Base-by-base conservation (phyloP, 192 early-diverging fungal genomes). In the Coemansia sp. region DNA sequence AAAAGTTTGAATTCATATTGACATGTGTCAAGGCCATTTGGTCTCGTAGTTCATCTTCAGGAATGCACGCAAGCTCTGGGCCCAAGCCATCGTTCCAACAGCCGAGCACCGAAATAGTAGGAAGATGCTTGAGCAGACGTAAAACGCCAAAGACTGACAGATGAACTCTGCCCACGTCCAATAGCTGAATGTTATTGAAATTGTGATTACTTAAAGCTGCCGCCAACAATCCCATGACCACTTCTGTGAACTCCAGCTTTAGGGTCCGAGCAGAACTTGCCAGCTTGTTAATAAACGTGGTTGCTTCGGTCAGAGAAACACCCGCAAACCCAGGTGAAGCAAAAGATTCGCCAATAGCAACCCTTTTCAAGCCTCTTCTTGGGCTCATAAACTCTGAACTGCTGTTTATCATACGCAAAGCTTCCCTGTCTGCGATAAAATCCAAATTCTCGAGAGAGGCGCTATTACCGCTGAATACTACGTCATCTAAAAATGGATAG, bases 401-500 rank as follows among this genome's bases (percentile, higher is more conserved):
- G 14, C 15, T 32, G 17, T n/a, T 56, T 29, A 56, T 15, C 53
- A 56, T 35, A 6, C 15, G 15, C 31, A 32, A 8, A 5, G 53
- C 17, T 6, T 56, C 53, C 7, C 8, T 9, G n/a, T 35, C 53
- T n/a, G 24, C 15, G 15, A 15, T 17, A 29, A 56, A 56, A 0
- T 56, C 12, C 31, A 64, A 32, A 36, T 51, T 12, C 22, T 64
- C 62, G 4, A 64, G 35, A 35, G 62, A 51, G 9, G 20, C 19
- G 4, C 45, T 51, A 43, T 64, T 64, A 1, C 62, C 62, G 4
- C 62, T 43, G 9, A 64, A 64, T 7, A 64, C 14, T 2, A 51
- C 25, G 19, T 64, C 62, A 51, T 64, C 46, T 2, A 25, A 27
- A 25, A 64, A 64, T 32, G 62, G 62, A 35, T 64, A 64, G 19